A percentile compares a stretch with the other conserved stretches of the same genome.
Conservation (phyloP, 345 rosid genomes). For the Brassica rapa region DNA sequence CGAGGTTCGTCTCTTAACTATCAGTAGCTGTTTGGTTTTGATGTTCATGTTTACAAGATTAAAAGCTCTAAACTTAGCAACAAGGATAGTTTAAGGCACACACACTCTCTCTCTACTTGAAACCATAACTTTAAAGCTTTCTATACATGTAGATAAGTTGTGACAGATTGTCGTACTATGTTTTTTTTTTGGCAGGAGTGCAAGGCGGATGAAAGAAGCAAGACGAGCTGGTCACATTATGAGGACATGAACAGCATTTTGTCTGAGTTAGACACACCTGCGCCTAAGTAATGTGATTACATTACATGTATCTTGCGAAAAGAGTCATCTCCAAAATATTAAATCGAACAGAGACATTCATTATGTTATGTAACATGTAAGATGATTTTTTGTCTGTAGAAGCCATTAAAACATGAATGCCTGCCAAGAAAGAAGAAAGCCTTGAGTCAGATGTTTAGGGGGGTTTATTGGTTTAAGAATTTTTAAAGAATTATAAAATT, state of each 20-base stretch:
- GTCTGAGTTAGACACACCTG: slow-evolving; percentile 50
- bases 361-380: slow-evolving; percentile 17
- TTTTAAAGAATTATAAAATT: no score
- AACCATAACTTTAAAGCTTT: not conserved
- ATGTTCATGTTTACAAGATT: not conserved
- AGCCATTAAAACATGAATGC: slow-evolving; percentile 18
- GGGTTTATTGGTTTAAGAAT: no score
- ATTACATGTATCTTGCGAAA: not conserved
- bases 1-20: slow-evolving; percentile 51
- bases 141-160: no score
- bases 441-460: not conserved
- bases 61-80: not conserved
- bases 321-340: slow-evolving; percentile 6
- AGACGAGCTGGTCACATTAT: slow-evolving; percentile 69
- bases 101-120: no score
- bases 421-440: not conserved
- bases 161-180: not conserved
- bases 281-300: slow-evolving; percentile 20
- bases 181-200: slow-evolving; percentile 52
- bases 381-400: slow-evolving; percentile 24
- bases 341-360: slow-evolving; percentile 15
- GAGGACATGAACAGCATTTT: slow-evolving; percentile 67
- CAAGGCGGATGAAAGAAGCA: slow-evolving; percentile 49
- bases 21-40: not conserved
- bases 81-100: not conserved